Conservation (phyloP, 768 basidiomycete genomes). For the Mycena sanguinolenta region DNA sequence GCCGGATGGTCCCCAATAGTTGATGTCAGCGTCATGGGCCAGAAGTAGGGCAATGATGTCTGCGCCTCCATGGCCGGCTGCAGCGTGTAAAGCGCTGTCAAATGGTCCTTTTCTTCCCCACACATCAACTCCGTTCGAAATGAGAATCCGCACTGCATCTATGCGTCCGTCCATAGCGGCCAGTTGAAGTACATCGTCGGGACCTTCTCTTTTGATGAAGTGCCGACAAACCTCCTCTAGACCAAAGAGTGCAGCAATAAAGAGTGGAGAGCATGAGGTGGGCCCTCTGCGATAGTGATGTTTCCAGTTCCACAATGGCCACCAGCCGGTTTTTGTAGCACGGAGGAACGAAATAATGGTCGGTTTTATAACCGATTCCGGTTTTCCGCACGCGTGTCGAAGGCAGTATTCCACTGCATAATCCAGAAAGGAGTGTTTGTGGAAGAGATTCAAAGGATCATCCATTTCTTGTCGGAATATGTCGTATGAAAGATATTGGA, state of each 20-base stretch:
- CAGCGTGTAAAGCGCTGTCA: background rate
- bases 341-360: background rate
- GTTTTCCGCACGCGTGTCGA: background rate
- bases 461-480: background rate
- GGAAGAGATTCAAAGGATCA: no score
- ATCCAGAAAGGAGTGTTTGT: background rate
- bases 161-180: background rate
- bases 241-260: background rate
- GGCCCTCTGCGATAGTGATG: background rate
- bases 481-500: background rate
- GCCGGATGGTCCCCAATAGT: background rate
- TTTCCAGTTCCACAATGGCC: conserved; percentile 6
- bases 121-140: conserved; percentile 1
- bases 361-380: background rate
- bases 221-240: background rate
- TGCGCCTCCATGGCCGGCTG: background rate
- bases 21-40: background rate
- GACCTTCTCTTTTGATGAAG: background rate
- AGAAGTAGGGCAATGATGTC: background rate
- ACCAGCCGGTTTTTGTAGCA: background rate
- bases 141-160: background rate
- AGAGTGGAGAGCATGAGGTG: background rate
- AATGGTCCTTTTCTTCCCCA: background rate
- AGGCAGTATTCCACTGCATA: conserved; percentile 13
- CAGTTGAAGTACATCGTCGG: background rate